Base-by-base conservation (phyloP, 176 grass and related monocot genomes). In the Urochloa ruziziensis region DNA sequence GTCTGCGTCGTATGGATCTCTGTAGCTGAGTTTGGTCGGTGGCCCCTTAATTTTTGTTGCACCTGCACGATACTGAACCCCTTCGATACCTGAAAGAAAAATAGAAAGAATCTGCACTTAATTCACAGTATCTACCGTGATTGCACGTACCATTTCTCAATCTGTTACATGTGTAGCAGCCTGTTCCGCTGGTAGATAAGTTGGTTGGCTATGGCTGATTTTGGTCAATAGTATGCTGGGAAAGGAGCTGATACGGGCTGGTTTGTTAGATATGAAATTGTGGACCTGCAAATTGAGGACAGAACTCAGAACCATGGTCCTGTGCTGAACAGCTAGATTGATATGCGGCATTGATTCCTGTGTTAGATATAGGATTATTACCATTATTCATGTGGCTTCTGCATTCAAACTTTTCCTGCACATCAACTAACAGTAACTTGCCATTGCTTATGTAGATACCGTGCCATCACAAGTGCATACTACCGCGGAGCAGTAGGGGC, bases 401-500 rank as follows among this genome's bases (percentile, higher is more conserved):
- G 25, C 36, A 0, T 71, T 27, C 27, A 84, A 48, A 12, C 27
- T 37, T 12, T 65, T 7, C 8, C 16, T 10, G 30, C 46, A 33
- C 2, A n/a, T 39, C 3, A 33, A 19, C 23, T 70, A 33, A 89
- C 65, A 49, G 5, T 28, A 14, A 61, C 5, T 43, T 44, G 13
- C 0, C 4, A 4, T 0, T 79, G 70, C 59, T 62, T 44, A 49
- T 27, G 78, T 40, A 94, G 91, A 21, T 94, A 94, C 47, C 85
- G 88, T 42, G 91, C 91, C 4, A 94, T 94, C 86, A 94, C 91
- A 14, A 94, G 85, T 46, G 88, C 91, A 1, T 94, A 94, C 33
- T 94, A 94, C 32, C 85, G 91, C 0, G 91, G 91, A 23, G 91
- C 91, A 4, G 85, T 91, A 0, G 91, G 91, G 1, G 91, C 91